A percentile compares a stretch with the other conserved stretches of the same genome.
These are phyloP conservation scores for Blastobotrys robertii DNA, from an alignment of 805 yeast species.

Conservation along the genomic window DNA sequence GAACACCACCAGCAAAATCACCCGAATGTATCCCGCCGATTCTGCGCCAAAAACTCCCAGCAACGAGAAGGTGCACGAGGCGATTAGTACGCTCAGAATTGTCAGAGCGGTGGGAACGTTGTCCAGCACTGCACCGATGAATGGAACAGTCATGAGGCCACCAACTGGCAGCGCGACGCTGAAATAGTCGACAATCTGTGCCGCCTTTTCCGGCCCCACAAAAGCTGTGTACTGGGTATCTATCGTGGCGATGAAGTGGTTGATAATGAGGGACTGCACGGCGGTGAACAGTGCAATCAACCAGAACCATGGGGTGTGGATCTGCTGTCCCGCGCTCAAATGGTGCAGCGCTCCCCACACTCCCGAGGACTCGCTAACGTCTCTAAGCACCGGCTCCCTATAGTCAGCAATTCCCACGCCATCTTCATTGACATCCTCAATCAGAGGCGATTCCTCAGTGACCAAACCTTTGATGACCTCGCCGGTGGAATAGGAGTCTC, in stretches of 20 bases:
- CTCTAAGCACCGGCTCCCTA: conserved; percentile 6
- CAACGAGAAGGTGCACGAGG: conserved; percentile 58
- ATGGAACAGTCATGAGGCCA: conserved; percentile 77
- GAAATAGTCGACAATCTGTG: conserved; percentile 43
- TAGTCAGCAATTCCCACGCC: not conserved
- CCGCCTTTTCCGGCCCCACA: too few species aligned
- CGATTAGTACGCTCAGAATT: conserved; percentile 41
- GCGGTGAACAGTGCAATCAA: conserved; percentile 73
- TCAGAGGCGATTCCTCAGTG: conserved; percentile 52
- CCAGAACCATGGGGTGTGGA: conserved; percentile 60
- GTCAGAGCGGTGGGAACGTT: conserved; percentile 49
- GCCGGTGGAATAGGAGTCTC: conserved; percentile 54
- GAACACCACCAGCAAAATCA: conserved; percentile 62
- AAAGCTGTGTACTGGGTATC: conserved; percentile 54
- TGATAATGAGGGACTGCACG: conserved; percentile 83
- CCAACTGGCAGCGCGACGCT: conserved; percentile 85
- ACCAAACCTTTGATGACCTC: conserved; percentile 27
- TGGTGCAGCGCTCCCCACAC: conserved; percentile 77
- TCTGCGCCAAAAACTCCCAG: conserved; percentile 50
- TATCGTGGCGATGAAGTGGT: conserved; percentile 86
- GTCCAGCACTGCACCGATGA: conserved; percentile 74
- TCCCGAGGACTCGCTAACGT: conserved; percentile 30
- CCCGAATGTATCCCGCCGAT: conserved; percentile 54
- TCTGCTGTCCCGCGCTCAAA: conserved; percentile 35
- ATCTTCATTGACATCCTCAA: conserved; percentile 7